These are phyloP conservation scores for Colletotrichum cordylinicola DNA, from an alignment of 2,329 filamentous ascomycete species.

Conservation along the genomic window DNA sequence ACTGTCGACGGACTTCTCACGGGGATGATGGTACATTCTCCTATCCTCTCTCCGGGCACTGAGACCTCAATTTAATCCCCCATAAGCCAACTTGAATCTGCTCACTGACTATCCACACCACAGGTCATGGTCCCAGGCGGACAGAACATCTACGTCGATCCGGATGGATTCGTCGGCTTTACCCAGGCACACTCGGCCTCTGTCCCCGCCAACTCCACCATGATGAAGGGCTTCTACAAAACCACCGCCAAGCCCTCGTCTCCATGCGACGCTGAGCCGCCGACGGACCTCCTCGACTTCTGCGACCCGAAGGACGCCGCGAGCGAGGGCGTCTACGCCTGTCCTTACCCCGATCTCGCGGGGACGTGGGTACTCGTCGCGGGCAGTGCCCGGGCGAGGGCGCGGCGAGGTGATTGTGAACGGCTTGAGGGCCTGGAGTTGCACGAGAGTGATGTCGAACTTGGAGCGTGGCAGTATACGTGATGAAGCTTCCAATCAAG, in stretches of 20 bases:
- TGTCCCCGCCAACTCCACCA: conserved; percentile 55
- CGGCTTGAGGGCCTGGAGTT: conserved; percentile 37
- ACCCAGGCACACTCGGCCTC: conserved; percentile 58
- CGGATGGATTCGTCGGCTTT: conserved; percentile 60
- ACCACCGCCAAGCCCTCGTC: conserved; percentile 28
- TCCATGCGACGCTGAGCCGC: neutral
- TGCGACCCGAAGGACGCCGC: conserved; percentile 18
- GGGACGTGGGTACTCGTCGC: neutral
- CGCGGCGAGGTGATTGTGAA: conserved; percentile 32
- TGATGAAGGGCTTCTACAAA: conserved; percentile 51
- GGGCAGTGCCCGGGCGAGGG: conserved; percentile 15
- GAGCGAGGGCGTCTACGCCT: conserved; percentile 13
- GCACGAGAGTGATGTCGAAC: conserved; percentile 25
- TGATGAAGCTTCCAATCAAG: neutral
- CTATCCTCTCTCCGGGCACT: accelerated
- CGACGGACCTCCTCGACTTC: neutral
- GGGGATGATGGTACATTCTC: conserved; percentile 27
- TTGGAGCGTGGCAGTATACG: conserved; percentile 44
- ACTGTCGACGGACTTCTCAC: conserved; percentile 34
- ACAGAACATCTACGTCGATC: conserved; percentile 63
- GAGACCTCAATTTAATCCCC: accelerated
- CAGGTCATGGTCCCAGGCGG: conserved; percentile 66
- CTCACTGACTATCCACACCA: neutral
- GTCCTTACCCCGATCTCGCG: neutral
- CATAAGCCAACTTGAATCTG: neutral